A percentile compares a stretch with the other conserved stretches of the same genome.
phyloP scores from a whole-genome alignment of 2,329 filamentous ascomycete species.

The Aureobasidium sp. region DNA sequence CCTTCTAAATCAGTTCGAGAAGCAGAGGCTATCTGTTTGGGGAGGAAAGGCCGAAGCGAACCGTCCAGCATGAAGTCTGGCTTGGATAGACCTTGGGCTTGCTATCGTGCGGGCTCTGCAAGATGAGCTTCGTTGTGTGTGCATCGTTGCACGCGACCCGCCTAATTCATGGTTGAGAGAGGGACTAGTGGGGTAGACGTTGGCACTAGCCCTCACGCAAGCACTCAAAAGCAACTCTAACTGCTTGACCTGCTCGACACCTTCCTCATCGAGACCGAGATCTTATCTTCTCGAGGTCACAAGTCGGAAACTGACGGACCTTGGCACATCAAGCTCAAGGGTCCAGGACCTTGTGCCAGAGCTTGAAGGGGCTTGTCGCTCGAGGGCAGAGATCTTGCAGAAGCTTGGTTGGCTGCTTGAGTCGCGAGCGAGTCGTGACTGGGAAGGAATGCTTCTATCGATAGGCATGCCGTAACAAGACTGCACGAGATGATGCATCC shows the following conservation, averaged over 20 bases:
- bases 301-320: neutral
- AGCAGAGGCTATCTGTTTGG: neutral
- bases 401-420: neutral
- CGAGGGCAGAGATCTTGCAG: neutral
- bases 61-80: neutral
- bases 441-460: neutral
- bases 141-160: neutral
- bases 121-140: neutral
- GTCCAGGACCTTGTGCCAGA: neutral
- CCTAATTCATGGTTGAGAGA: neutral
- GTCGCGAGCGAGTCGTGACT: neutral
- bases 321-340: neutral
- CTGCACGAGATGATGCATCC: neutral
- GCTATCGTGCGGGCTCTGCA: neutral
- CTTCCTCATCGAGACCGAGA: neutral
- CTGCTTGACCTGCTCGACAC: neutral
- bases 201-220: neutral
- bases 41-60: neutral
- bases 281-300: slow-evolving; percentile 1
- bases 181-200: neutral
- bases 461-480: neutral
- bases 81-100: neutral
- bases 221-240: neutral
- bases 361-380: neutral
- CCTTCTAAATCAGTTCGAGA: neutral